Evolutionary conservation across 495 filamentous ascomycete species (phyloP).

Genomic region (Daldinia decipiens): DNA sequence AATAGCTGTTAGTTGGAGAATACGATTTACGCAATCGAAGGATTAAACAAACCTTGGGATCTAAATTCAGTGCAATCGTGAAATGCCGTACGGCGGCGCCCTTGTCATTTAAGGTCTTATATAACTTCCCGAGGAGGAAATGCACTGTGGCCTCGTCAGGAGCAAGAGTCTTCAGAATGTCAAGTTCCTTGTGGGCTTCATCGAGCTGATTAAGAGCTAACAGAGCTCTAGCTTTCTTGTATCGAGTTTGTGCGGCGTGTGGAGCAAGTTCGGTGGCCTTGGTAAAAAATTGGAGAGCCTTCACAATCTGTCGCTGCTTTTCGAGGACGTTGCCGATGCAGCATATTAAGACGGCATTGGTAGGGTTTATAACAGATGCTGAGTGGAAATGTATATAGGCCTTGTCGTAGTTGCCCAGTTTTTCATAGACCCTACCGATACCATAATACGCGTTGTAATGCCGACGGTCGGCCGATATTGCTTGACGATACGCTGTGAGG

Average conservation of each 20-base stretch:
- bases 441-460: slow-evolving; percentile 99
- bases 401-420: slow-evolving; percentile 89
- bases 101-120: slow-evolving; percentile 83
- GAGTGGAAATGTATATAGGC: slow-evolving; percentile 91
- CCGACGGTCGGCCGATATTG: slow-evolving; percentile 82
- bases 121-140: slow-evolving; percentile 87
- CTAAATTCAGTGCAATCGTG: slow-evolving; percentile 91
- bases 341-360: slow-evolving; percentile 87
- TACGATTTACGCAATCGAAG: neutral
- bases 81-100: slow-evolving; percentile 87
- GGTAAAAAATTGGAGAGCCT: slow-evolving; percentile 81
- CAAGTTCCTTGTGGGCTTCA: slow-evolving; percentile 79
- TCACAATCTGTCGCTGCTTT: slow-evolving; percentile 79
- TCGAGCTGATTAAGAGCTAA: slow-evolving; percentile 78
- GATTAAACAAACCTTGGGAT: slow-evolving; percentile 79
- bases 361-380: slow-evolving; percentile 87
- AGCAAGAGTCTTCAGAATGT: slow-evolving; percentile 84
- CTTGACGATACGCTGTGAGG: slow-evolving; percentile 80
- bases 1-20: slow-evolving; percentile 38
- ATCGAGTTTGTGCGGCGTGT: slow-evolving; percentile 79
- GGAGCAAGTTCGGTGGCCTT: slow-evolving; percentile 85
- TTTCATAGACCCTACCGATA: slow-evolving; percentile 90
- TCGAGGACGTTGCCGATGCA: slow-evolving; percentile 91
- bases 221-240: slow-evolving; percentile 89
- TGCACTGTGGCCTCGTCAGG: slow-evolving; percentile 97